A percentile compares a stretch with the other conserved stretches of the same genome.
Conservation (phyloP, 805 yeast genomes). For the Blastobotrys terrestris region DNA sequence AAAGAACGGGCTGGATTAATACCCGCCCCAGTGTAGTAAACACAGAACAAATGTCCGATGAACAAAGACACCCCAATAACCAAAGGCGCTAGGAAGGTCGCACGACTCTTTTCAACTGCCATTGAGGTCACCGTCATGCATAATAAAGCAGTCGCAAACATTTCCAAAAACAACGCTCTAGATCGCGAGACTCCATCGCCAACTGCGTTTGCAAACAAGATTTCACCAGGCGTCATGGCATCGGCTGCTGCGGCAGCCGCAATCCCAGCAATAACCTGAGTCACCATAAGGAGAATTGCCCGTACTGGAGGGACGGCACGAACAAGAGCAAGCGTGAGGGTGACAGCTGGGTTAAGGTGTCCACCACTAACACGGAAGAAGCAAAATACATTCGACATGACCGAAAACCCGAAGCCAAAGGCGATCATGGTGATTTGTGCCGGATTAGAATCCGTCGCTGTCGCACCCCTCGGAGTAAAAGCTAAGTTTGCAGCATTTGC, state of each 20-base stretch:
- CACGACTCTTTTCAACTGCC: conserved; percentile 76
- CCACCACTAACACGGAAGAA: conserved; percentile 81
- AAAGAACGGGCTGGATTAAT: conserved; percentile 85
- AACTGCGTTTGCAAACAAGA: conserved; percentile 62
- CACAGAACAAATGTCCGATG: conserved; percentile 74
- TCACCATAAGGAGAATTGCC: conserved; percentile 54
- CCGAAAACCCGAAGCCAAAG: conserved; percentile 81
- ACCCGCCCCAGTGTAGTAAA: conserved; percentile 86
- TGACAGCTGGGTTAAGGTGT: conserved; percentile 85
- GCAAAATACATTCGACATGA: conserved; percentile 63
- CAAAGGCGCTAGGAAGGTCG: conserved; percentile 74
- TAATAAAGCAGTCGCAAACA: conserved; percentile 68
- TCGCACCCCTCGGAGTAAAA: conserved; percentile 37
- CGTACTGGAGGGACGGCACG: conserved; percentile 70
- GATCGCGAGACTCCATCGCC: conserved; percentile 67
- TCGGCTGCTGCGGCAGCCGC: conserved; percentile 87
- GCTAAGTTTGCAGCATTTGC: conserved; percentile 70
- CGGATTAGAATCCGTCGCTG: conserved; percentile 36
- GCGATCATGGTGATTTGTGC: conserved; percentile 71
- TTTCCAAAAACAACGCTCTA: conserved; percentile 76
- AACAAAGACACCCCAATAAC: conserved; percentile 78
- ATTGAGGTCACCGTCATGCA: conserved; percentile 73
- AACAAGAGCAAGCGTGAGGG: conserved; percentile 63
- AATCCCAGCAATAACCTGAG: conserved; percentile 81
- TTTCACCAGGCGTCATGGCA: conserved; percentile 78